Base-by-base conservation (phyloP, 129 eudicot species). In the Chrysanthemum lavandulifolium region DNA sequence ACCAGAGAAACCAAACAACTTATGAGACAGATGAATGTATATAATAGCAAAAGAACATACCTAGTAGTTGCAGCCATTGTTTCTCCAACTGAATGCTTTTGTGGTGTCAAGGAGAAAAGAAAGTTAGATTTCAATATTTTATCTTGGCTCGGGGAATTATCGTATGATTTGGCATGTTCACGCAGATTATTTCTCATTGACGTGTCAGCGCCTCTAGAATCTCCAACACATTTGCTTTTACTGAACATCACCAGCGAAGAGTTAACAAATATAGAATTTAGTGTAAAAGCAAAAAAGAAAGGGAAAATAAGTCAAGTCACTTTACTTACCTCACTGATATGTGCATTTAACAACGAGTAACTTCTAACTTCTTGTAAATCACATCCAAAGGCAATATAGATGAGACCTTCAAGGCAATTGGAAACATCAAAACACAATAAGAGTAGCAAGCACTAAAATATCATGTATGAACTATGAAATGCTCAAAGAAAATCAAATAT, bases 21-120 rank as follows among this genome's bases (percentile, higher is more conserved):
- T 40, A 40, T 40, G 47, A 7, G 47, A 40, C 47, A 45, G 47
- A 48, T 29, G 49, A 29, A 58, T 43, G 15, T 71, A 43, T 61
- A 54, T 29, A n/a, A 73, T 16, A 29, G 12, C 58, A 50, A n/a
- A 76, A 64, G 9, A 75, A 61, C 65, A 72, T 72, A 89, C 95
- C 96, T 83, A 53, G 80, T 69, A 66, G 75, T 64, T 67, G 76
- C 77, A 48, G 80, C 53, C 77, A 68, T 84, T 55, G 68, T 57
- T 74, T 69, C 85, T 73, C 60, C 84, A 72, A 16, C 36, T 1
- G 64, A 72, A 65, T 85, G 84, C 61, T 84, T 93, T 79, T 89
- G 96, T 16, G 83, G 72, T 6, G 90, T 13, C 69, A 93, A 48
- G 10, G 97, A 93, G 78, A 71, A 84, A 16, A 93, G 89, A 54